A percentile compares a stretch with the other conserved stretches of the same genome.
Evolutionary conservation across 1,284 basidiomycete species (phyloP).

Genomic region (Tremellales sp.): DNA sequence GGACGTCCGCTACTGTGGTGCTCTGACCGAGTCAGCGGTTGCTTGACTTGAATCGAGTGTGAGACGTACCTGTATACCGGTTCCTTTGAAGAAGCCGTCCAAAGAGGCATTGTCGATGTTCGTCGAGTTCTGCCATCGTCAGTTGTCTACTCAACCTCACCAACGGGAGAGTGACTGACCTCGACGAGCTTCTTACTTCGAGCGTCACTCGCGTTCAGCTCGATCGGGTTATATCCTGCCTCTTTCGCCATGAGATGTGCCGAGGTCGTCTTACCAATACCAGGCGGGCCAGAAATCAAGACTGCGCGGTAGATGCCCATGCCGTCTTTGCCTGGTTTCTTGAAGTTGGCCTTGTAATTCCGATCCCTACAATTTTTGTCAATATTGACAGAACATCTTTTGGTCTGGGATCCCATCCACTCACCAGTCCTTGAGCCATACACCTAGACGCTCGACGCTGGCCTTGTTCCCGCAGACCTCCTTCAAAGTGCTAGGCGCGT

Average conservation of each 20-base stretch:
- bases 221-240: constrained; percentile 86
- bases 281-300: constrained; percentile 87
- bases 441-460: constrained; percentile 77
- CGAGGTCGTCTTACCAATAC: constrained; percentile 96
- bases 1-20: constrained; percentile 64
- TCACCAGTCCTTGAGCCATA: constrained; percentile 85
- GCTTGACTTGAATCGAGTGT: background rate
- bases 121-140: constrained; percentile 61
- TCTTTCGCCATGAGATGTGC: constrained; percentile 87
- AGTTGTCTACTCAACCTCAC: constrained; percentile 2
- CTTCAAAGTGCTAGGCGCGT: constrained; percentile 80
- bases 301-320: constrained; percentile 84
- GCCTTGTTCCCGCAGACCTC: constrained; percentile 96
- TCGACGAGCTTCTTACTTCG: constrained; percentile 96
- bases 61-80: constrained; percentile 52
- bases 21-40: constrained; percentile 46
- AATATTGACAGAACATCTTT: background rate
- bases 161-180: constrained; percentile 47
- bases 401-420: constrained; percentile 21
- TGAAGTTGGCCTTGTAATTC: constrained; percentile 71
- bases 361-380: constrained; percentile 57
- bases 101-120: constrained; percentile 83
- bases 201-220: constrained; percentile 93
- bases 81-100: constrained; percentile 76
- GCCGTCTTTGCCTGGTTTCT: constrained; percentile 88